Evolutionary conservation across 345 rosid species (phyloP).

Genomic region (Rhodamnia rubescens): DNA sequence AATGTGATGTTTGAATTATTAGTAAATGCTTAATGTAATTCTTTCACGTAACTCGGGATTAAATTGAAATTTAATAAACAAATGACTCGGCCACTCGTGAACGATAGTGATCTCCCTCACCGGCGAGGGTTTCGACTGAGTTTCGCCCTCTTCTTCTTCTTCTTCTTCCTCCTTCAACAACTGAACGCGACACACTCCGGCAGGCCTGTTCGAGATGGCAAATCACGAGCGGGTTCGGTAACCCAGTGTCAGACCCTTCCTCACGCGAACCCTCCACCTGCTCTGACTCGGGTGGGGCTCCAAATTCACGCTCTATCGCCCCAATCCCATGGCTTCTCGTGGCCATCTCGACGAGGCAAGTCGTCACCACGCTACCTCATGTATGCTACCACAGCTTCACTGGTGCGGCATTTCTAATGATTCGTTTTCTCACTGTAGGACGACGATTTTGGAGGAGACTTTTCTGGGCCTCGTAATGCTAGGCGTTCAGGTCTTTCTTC

Average conservation of each 20-base stretch:
- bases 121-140: background rate
- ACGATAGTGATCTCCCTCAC: background rate
- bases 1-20: background rate
- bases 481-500: conserved; percentile 36
- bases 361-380: background rate
- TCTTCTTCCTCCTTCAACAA: background rate
- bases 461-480: conserved; percentile 28
- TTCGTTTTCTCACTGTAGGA: conserved; percentile 19
- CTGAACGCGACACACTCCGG: background rate
- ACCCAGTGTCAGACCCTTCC: background rate
- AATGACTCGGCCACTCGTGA: background rate
- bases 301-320: background rate
- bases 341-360: background rate
- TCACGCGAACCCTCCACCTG: background rate
- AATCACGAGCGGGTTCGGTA: background rate
- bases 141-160: background rate
- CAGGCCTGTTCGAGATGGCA: background rate
- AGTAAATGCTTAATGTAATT: background rate
- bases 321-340: background rate
- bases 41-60: background rate
- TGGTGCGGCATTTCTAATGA: background rate
- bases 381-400: background rate
- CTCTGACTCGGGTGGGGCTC: background rate
- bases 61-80: background rate
- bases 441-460: conserved; percentile 92